Evolutionary conservation across 2,329 filamentous ascomycete genomes (phyloP), one percentile per base, ranked within the genome.

Genomic region (Trichoderma sp.): DNA sequence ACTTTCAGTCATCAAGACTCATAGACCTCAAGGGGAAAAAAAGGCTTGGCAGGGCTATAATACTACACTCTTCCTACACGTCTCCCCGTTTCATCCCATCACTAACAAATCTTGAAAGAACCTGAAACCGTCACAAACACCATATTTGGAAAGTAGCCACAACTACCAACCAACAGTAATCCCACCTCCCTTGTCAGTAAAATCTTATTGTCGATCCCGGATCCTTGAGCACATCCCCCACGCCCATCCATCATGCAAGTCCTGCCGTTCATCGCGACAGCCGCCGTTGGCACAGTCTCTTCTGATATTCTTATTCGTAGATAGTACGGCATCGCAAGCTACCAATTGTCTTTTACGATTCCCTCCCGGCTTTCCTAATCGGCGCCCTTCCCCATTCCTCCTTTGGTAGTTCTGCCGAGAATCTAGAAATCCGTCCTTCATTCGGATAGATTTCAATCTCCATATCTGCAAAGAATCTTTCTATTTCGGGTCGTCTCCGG

Each of bases 261-360:
- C 50, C 22, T 12, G n/a, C 25, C 56, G 22, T 32, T 34, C 50
- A 64, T 53, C 19, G 27, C 45, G 39, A 45, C 17, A 64, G n/a
- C 22, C 60, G 32, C 32, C 48, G 27, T 25, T 25, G 2, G 8
- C 4, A 39, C 17, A 3, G 19, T 42, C 6, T 25, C 34, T 32
- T 12, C 19, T 12, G 7, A 34, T 27, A 13, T n/a, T 32, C 5
- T 19, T 7, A n/a, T 22, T 22, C 22, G 22, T 29, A 27, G 13
- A 37, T 42, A 15, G 4, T 45, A 22, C 12, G 9, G 8, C 19
- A 34, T 54, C 52, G 9, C 8, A 19, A 34, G 10, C 61, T 35
- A 56, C 61, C 61, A 64, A 64, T 64, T 25, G 61, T 56, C 61
- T 64, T 64, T 64, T n/a, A 64, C 50, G n/a, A 45, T 56, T 54